A percentile compares a stretch with the other conserved stretches of the same genome.
These are phyloP conservation scores for Elaeagnus macrophylla DNA, from an alignment of 306 rosid species.

Conservation along the genomic window DNA sequence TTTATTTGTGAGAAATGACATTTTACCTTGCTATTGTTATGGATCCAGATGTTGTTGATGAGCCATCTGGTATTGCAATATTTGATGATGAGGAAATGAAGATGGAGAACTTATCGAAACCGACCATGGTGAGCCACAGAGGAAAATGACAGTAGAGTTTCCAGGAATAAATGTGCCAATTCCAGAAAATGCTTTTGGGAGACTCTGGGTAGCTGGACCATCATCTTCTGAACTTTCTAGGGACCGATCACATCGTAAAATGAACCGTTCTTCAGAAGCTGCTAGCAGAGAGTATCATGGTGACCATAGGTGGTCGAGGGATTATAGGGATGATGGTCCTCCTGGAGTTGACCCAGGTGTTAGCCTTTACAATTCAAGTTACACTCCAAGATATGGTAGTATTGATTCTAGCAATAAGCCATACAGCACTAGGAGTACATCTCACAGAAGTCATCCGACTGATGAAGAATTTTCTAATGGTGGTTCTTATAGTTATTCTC, in stretches of 20 bases:
- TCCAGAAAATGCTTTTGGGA: constrained; percentile 70
- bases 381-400: constrained; percentile 51
- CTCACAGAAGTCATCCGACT: constrained; percentile 27
- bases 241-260: constrained; percentile 42
- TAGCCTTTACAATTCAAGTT: constrained; percentile 36
- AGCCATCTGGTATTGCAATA: constrained; percentile 87
- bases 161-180: constrained; percentile 89
- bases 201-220: constrained; percentile 52
- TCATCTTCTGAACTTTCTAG: constrained; percentile 38
- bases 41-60: constrained; percentile 75
- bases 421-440: constrained; percentile 15
- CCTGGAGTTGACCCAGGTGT: constrained; percentile 69
- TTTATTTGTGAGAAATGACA: constrained; percentile 5
- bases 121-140: constrained; percentile 30
- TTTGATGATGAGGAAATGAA: constrained; percentile 56
- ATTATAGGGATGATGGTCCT: constrained; percentile 58
- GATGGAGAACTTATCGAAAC: constrained; percentile 80
- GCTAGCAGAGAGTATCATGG: constrained; percentile 48
- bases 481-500: constrained; percentile 24
- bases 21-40: constrained; percentile 16
- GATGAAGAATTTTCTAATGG: constrained; percentile 39
- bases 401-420: constrained; percentile 26
- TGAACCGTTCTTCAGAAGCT: constrained; percentile 31
- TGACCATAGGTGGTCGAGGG: constrained; percentile 49
- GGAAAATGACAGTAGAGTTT: constrained; percentile 59